Evolutionary conservation across 78 protist species (phyloP).

Genomic region (Chrysochromulina parva): DNA sequence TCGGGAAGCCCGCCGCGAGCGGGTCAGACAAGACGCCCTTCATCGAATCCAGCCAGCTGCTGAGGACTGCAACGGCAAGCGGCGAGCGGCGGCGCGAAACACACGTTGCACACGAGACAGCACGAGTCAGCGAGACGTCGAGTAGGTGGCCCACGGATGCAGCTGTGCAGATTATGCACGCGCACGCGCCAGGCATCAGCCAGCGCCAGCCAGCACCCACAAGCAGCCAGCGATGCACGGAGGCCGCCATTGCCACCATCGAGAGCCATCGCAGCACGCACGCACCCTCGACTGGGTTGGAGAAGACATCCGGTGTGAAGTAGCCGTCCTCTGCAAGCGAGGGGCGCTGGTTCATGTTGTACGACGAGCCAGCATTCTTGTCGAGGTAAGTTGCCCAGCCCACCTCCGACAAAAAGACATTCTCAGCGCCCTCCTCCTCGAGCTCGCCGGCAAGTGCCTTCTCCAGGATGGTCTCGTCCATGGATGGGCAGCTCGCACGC

Average conservation of each 20-base stretch:
- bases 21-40: not conserved
- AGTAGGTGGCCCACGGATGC: too few species aligned
- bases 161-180: too few species aligned
- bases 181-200: too few species aligned
- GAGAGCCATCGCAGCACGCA: too few species aligned
- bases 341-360: slow-evolving; percentile 22
- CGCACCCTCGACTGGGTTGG: slow-evolving; percentile 7
- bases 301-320: not conserved
- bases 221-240: too few species aligned
- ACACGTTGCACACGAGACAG: too few species aligned
- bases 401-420: not conserved
- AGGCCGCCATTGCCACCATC: too few species aligned
- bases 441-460: slow-evolving; percentile 21
- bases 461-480: slow-evolving; percentile 11
- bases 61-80: not conserved
- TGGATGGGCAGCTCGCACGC: not conserved
- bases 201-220: too few species aligned
- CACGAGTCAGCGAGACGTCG: too few species aligned
- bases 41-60: not conserved
- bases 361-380: not conserved
- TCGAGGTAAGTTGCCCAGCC: slow-evolving; percentile 13
- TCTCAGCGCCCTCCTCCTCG: slow-evolving; percentile 23
- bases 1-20: not conserved
- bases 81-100: not conserved
- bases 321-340: slow-evolving; percentile 8